A percentile compares a stretch with the other conserved stretches of the same genome.
Conservation (phyloP, 306 rosid species). For the Prunus dulcis region DNA sequence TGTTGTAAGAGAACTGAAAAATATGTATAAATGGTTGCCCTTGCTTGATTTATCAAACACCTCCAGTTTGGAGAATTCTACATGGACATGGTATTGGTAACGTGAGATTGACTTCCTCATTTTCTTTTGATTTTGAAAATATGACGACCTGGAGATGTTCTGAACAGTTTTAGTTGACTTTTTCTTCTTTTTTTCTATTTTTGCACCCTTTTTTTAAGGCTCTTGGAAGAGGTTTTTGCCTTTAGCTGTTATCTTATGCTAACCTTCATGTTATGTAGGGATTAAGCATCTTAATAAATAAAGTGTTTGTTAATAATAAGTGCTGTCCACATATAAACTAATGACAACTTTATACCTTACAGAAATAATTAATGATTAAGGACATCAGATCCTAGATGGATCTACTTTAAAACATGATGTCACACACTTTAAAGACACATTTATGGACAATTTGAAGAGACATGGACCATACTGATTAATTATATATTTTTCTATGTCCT, state of each 20-base stretch:
- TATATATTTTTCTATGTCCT: too few relatives aligned
- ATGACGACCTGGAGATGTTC: neutral
- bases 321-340: too few relatives aligned
- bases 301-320: neutral
- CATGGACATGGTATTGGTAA: neutral
- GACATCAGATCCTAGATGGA: too few relatives aligned
- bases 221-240: neutral
- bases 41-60: slow-evolving; percentile 3
- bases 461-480: too few relatives aligned
- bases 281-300: neutral
- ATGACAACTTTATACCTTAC: too few relatives aligned
- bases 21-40: neutral
- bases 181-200: too few relatives aligned
- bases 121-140: neutral
- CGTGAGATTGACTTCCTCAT: neutral
- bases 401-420: too few relatives aligned
- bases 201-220: neutral
- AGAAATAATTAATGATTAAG: too few relatives aligned
- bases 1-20: neutral
- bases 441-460: too few relatives aligned
- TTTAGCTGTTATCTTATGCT: neutral
- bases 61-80: neutral
- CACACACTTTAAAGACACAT: too few relatives aligned
- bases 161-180: neutral
- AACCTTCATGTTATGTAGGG: neutral